Percentiles rank a stretch among this genome's conserved stretches.
Conservation (phyloP, 2,329 filamentous ascomycete species). For the Cryoendolithus antarcticus region DNA sequence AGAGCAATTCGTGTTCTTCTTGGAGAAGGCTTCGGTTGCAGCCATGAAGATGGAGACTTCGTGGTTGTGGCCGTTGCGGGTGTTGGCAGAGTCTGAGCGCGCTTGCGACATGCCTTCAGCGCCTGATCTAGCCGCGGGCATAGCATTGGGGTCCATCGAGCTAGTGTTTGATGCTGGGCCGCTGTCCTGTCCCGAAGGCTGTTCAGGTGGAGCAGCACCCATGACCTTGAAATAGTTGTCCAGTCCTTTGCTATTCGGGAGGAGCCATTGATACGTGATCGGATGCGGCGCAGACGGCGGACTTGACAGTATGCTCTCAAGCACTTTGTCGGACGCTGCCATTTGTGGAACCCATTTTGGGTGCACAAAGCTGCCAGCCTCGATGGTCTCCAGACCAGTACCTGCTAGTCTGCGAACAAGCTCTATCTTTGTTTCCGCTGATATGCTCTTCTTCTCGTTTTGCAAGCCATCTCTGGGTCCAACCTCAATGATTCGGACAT, state of each 20-base stretch:
- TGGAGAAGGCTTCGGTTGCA: constrained; percentile 68
- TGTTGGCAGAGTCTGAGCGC: constrained; percentile 2
- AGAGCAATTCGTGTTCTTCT: constrained; percentile 70
- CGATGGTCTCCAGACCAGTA: constrained; percentile 61
- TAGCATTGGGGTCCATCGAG: constrained; percentile 28
- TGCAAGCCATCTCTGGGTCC: constrained; percentile 78
- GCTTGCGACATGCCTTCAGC: constrained; percentile 39
- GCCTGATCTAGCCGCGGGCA: constrained; percentile 25
- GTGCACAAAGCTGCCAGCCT: constrained; percentile 70
- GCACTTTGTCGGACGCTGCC: constrained; percentile 64
- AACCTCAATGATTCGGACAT: constrained; percentile 61
- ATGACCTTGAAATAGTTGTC: constrained; percentile 47
- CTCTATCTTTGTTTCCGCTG: constrained; percentile 62
- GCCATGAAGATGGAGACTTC: constrained; percentile 73
- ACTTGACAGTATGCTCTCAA: constrained; percentile 52
- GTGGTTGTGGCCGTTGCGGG: constrained; percentile 27
- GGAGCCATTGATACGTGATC: constrained; percentile 68
- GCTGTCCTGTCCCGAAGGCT: constrained; percentile 16
- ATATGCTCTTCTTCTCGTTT: constrained; percentile 63
- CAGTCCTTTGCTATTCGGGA: constrained; percentile 64
- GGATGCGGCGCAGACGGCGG: constrained; percentile 41
- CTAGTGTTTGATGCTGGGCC: constrained; percentile 32
- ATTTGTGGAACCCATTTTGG: constrained; percentile 83
- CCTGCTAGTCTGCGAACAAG: constrained; percentile 56
- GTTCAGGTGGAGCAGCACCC: constrained; percentile 30